These are phyloP conservation scores for Cryphonectria radicalis DNA, from an alignment of 2,329 filamentous ascomycete genomes.

Conservation along the genomic window DNA sequence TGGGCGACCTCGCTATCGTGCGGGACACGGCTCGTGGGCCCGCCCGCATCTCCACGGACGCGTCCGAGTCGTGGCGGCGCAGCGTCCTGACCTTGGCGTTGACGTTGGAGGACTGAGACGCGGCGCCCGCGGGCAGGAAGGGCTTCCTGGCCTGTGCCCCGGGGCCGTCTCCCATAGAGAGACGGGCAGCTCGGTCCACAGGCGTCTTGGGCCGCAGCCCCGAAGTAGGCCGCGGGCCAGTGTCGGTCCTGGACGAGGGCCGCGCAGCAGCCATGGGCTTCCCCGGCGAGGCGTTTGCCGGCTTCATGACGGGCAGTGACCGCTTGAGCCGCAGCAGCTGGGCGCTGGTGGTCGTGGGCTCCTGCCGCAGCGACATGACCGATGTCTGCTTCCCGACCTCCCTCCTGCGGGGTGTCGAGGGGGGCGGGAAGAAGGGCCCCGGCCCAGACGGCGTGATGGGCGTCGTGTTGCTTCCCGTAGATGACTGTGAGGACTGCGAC, in stretches of 20 bases:
- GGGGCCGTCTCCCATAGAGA: conserved; percentile 52
- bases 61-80: conserved; percentile 83
- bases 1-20: conserved; percentile 63
- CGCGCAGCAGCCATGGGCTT: conserved; percentile 51
- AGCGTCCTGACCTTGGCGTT: conserved; percentile 71
- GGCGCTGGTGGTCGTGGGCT: conserved; percentile 67
- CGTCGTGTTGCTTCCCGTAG: conserved; percentile 56
- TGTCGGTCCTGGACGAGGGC: conserved; percentile 63
- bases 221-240: conserved; percentile 51
- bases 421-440: conserved; percentile 53
- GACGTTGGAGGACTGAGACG: conserved; percentile 71
- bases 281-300: conserved; percentile 51
- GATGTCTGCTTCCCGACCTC: conserved; percentile 62
- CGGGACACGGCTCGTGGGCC: conserved; percentile 62
- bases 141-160: conserved; percentile 65
- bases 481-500: conserved; percentile 67
- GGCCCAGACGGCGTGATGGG: conserved; percentile 57
- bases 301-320: conserved; percentile 64
- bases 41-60: conserved; percentile 61
- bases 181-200: conserved; percentile 59
- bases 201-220: conserved; percentile 71
- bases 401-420: conserved; percentile 64
- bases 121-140: conserved; percentile 76
- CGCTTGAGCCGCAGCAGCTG: conserved; percentile 69
- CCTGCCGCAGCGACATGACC: conserved; percentile 56